Evolutionary conservation across 2,329 filamentous ascomycete genomes (phyloP).

Genomic region (Didymella arachidicola): DNA sequence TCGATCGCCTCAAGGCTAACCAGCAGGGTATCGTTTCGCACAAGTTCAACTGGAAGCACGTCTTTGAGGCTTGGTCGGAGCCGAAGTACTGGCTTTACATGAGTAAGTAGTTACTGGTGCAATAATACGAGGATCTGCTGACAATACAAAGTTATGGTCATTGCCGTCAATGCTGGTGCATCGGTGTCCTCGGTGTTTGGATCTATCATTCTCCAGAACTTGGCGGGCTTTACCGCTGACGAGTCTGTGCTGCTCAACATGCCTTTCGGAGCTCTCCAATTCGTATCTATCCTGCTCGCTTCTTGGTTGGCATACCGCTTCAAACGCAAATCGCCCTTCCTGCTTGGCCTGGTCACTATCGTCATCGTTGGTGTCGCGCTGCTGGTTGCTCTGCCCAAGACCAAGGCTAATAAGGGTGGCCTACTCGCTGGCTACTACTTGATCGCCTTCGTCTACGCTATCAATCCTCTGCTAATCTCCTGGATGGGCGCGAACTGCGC

Average conservation of each 20-base stretch:
- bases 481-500: slow-evolving; percentile 76
- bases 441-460: slow-evolving; percentile 70
- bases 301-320: slow-evolving; percentile 66
- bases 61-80: slow-evolving; percentile 63
- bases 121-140: background rate
- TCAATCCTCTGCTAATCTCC: slow-evolving; percentile 70
- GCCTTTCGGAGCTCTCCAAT: slow-evolving; percentile 56
- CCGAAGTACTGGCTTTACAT: slow-evolving; percentile 61
- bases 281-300: slow-evolving; percentile 32
- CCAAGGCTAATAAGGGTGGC: slow-evolving; percentile 53
- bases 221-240: slow-evolving; percentile 66
- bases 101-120: slow-evolving; percentile 13
- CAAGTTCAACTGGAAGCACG: slow-evolving; percentile 71
- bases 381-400: slow-evolving; percentile 60
- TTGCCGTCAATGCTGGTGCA: slow-evolving; percentile 43
- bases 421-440: slow-evolving; percentile 70
- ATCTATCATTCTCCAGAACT: slow-evolving; percentile 63
- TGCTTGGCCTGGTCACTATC: slow-evolving; percentile 55
- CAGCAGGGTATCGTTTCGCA: slow-evolving; percentile 76
- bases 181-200: slow-evolving; percentile 67
- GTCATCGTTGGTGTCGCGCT: slow-evolving; percentile 68
- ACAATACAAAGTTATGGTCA: slow-evolving; percentile 26
- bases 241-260: slow-evolving; percentile 66
- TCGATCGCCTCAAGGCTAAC: slow-evolving; percentile 75
- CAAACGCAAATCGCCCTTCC: slow-evolving; percentile 66